phyloP scores from a whole-genome alignment of 768 basidiomycete species.

The Coprinellus micaceus region DNA sequence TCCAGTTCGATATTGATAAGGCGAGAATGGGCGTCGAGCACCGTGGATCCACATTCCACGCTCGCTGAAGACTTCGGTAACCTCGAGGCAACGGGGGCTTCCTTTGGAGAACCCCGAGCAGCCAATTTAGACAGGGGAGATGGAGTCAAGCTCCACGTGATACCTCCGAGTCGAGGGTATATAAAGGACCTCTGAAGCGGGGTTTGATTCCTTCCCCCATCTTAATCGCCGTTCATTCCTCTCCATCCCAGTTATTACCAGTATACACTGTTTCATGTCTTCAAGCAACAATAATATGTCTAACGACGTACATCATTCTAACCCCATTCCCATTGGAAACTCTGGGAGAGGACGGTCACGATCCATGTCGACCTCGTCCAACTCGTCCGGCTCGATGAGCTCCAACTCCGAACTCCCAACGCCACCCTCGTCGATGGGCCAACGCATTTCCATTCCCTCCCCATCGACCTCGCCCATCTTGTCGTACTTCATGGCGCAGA shows the following conservation, averaged over 20 bases:
- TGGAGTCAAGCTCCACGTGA: not conserved
- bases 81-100: not conserved
- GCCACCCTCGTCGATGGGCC: conserved; percentile 41
- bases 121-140: not conserved
- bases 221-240: conserved; percentile 18
- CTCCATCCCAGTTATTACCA: conserved; percentile 11
- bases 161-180: conserved; percentile 7
- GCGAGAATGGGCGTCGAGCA: conserved; percentile 1
- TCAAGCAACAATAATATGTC: conserved; percentile 29
- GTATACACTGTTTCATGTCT: conserved; percentile 25
- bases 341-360: conserved; percentile 44
- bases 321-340: conserved; percentile 58
- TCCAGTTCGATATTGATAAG: not conserved
- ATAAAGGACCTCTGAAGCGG: not conserved
- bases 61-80: not conserved
- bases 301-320: conserved; percentile 44
- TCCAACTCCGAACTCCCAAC: conserved; percentile 53
- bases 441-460: conserved; percentile 46
- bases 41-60: not conserved
- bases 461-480: conserved; percentile 69
- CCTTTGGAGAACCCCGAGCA: not conserved
- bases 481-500: conserved; percentile 62
- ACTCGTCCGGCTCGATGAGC: conserved; percentile 50
- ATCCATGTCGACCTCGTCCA: conserved; percentile 61
- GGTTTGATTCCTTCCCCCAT: conserved; percentile 12